These are phyloP conservation scores for Fusarium mexicanum DNA, from an alignment of 2,329 filamentous ascomycete genomes.

Conservation along the genomic window DNA sequence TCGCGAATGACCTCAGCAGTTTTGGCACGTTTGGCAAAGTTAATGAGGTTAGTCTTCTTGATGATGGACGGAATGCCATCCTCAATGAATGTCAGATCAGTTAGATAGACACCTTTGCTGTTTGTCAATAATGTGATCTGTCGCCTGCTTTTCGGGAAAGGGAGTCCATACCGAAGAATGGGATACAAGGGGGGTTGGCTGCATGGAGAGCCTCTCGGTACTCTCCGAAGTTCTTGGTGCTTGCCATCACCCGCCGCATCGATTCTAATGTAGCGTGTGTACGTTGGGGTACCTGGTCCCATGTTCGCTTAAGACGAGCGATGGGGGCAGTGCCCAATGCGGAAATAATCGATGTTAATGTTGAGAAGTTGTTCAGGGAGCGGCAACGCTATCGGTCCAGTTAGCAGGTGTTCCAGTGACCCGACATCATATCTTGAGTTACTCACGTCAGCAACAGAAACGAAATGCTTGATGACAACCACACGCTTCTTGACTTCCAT, in stretches of 20 bases:
- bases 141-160: not conserved
- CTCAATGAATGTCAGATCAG: slow-evolving; percentile 97
- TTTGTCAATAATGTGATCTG: slow-evolving; percentile 10
- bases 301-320: slow-evolving; percentile 90
- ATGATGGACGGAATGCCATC: slow-evolving; percentile 96
- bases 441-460: slow-evolving; percentile 92
- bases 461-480: slow-evolving; percentile 98
- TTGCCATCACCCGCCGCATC: slow-evolving; percentile 95
- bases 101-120: slow-evolving; percentile 85
- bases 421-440: not conserved
- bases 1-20: slow-evolving; percentile 98
- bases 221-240: slow-evolving; percentile 97
- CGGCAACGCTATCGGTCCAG: slow-evolving; percentile 81
- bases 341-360: slow-evolving; percentile 96
- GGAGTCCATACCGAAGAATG: slow-evolving; percentile 83
- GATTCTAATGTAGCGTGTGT: slow-evolving; percentile 83
- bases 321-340: slow-evolving; percentile 95
- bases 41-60: slow-evolving; percentile 96
- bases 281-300: slow-evolving; percentile 90
- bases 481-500: slow-evolving; percentile 95
- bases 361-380: slow-evolving; percentile 93
- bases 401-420: slow-evolving; percentile 14
- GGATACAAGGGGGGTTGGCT: slow-evolving; percentile 95
- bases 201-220: slow-evolving; percentile 93
- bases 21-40: slow-evolving; percentile 98